Base-by-base conservation (phyloP, 805 yeast genomes). In the Barnettozyma pratensis region DNA sequence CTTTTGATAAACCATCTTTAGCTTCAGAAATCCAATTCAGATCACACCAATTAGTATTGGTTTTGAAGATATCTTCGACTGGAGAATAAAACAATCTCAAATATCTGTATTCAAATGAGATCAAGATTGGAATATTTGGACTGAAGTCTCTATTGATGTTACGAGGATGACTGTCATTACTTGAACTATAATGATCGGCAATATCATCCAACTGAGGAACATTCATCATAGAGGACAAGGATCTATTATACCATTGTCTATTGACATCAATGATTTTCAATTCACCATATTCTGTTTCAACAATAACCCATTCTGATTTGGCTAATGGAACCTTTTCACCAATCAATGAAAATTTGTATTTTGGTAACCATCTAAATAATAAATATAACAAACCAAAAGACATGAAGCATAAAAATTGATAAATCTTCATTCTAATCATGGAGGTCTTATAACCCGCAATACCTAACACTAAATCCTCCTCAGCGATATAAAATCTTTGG, bases 241-340 rank as follows among this genome's bases (percentile, higher is more conserved):
- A 74, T 56, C 87, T 80, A 57, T 85, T 83, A 60, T 84, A 87
- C 72, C 87, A 76, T 40, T 69, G 67, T 54, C 84, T 76, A 1
- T 70, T 59, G 11, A 94, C 80, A 3, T 69, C 64, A 4, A 80
- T 75, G 19, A 84, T 76, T 36, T 77, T 74, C 52, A 94, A 74
- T 57, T 89, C 96, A 19, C 97, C 98, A 72, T 80, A 85, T 63
- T 91, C 97, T 56, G 89, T 95, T 67, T 94, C 99, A 27, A 94
- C 75, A 14, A 90, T 96, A 12, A 91, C 85, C 94, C 97, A 88
- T 59, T 90, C 96, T 32, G 97, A 85, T 52, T 77, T 76, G 1
- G 89, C 97, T 52, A 94, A 70, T 0, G 95, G 85, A 4, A 78
- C 73, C 30, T 73, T 71, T 19, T 68, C 66, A 6, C 96, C 97